phyloP scores from a whole-genome alignment of 139 green algal species.

The Micractinium sp. region DNA sequence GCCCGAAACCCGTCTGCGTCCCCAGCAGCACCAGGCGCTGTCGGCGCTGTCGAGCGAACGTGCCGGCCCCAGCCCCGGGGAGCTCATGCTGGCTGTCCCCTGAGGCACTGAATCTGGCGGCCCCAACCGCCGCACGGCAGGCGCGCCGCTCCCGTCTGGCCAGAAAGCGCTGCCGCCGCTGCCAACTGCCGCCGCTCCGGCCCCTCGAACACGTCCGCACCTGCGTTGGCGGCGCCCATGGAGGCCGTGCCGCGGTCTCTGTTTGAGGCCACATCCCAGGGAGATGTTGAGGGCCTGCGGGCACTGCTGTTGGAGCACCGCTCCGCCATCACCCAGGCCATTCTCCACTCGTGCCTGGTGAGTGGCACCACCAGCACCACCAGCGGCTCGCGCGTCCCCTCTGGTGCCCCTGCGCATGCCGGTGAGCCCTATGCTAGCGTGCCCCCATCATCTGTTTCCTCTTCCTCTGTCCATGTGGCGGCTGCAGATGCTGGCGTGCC shows the following conservation, averaged over 20 bases:
- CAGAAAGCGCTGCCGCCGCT: not conserved
- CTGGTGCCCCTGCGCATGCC: not conserved
- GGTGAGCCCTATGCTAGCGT: no score
- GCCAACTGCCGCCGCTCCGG: not conserved
- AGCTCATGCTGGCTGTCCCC: no score
- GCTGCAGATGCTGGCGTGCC: no score
- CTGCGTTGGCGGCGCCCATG: not conserved
- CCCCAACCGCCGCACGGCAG: not conserved
- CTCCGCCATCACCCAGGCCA: not conserved
- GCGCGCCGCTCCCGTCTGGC: no score
- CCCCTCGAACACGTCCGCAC: not conserved
- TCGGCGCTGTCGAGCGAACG: no score
- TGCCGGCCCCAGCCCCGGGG: no score
- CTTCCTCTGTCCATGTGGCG: no score
- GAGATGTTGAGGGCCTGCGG: not conserved
- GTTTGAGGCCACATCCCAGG: not conserved
- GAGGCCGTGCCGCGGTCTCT: not conserved
- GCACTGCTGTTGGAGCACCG: not conserved
- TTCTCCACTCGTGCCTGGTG: not conserved
- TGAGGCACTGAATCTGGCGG: no score
- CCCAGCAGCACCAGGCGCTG: no score
- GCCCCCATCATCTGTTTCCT: no score
- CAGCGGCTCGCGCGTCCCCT: not conserved
- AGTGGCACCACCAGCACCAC: no score
- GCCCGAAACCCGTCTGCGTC: no score